A percentile compares a stretch with the other conserved stretches of the same genome.
These are phyloP conservation scores for Clonostachys chloroleuca DNA, from an alignment of 2,329 filamentous ascomycete genomes.

Conservation along the genomic window DNA sequence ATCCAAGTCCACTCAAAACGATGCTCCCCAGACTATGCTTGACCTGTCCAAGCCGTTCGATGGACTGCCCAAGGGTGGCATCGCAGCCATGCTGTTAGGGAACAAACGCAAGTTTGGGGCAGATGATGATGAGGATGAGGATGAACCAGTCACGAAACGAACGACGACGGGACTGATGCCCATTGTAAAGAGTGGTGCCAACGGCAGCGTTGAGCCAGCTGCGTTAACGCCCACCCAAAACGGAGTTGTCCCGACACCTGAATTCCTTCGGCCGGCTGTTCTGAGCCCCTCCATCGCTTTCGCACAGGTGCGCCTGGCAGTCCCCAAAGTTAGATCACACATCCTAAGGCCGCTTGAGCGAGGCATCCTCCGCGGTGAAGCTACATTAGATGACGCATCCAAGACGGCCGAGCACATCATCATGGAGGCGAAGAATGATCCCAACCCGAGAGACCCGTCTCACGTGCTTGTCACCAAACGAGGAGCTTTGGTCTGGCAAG, in stretches of 20 bases:
- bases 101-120: slow-evolving; percentile 84
- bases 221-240: slow-evolving; percentile 53
- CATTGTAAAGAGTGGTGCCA: slow-evolving; percentile 70
- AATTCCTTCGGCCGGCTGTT: slow-evolving; percentile 84
- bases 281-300: slow-evolving; percentile 76
- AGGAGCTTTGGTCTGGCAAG: slow-evolving; percentile 83
- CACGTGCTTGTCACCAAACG: slow-evolving; percentile 78
- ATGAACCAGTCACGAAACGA: slow-evolving; percentile 46
- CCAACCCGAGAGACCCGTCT: slow-evolving; percentile 73
- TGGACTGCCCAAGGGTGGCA: slow-evolving; percentile 82
- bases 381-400: slow-evolving; percentile 54
- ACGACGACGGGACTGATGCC: slow-evolving; percentile 64
- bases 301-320: slow-evolving; percentile 79
- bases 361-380: slow-evolving; percentile 49
- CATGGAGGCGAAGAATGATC: slow-evolving; percentile 84
- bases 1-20: slow-evolving; percentile 54
- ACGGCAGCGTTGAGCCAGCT: slow-evolving; percentile 70
- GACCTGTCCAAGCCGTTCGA: slow-evolving; percentile 94
- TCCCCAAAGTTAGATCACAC: slow-evolving; percentile 79
- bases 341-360: slow-evolving; percentile 79
- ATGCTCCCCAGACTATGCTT: slow-evolving; percentile 75
- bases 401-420: slow-evolving; percentile 67
- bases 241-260: slow-evolving; percentile 66
- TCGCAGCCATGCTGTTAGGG: slow-evolving; percentile 80
- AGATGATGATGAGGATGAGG: slow-evolving; percentile 73